Evolutionary conservation across 2,329 filamentous ascomycete genomes (phyloP).

Genomic region (Diaporthe velutina): DNA sequence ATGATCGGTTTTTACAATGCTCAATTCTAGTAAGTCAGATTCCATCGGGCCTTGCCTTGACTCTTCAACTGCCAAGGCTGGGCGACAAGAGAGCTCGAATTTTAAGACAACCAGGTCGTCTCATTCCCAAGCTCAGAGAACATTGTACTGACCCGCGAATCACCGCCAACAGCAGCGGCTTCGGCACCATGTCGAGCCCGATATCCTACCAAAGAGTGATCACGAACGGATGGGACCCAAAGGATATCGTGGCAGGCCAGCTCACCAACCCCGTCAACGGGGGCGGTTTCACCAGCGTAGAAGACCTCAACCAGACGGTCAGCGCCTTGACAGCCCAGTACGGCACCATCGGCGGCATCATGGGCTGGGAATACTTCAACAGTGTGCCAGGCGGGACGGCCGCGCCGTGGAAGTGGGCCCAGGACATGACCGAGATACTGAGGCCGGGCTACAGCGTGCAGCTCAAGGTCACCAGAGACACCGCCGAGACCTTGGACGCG

Average conservation of each 20-base stretch:
- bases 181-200: slow-evolving; percentile 70
- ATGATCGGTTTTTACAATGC: slow-evolving; percentile 89
- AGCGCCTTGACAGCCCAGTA: slow-evolving; percentile 62
- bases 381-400: slow-evolving; percentile 73
- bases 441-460: slow-evolving; percentile 45
- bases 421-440: slow-evolving; percentile 68
- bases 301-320: slow-evolving; percentile 61
- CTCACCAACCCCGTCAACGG: slow-evolving; percentile 85
- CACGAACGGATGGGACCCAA: slow-evolving; percentile 76
- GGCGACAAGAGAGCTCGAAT: too few species aligned
- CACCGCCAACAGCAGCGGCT: slow-evolving; percentile 78
- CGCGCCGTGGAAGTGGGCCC: slow-evolving; percentile 84
- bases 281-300: slow-evolving; percentile 61
- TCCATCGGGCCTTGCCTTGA: too few species aligned
- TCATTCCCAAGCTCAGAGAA: too few species aligned
- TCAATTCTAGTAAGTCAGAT: slow-evolving; percentile 58
- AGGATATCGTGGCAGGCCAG: slow-evolving; percentile 83
- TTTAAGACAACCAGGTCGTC: not conserved
- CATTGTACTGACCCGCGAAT: not conserved
- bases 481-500: slow-evolving; percentile 40
- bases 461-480: slow-evolving; percentile 42
- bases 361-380: slow-evolving; percentile 98
- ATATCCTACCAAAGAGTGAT: slow-evolving; percentile 65
- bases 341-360: slow-evolving; percentile 84
- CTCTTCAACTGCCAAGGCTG: too few species aligned